A percentile compares a stretch with the other conserved stretches of the same genome.
Conservation (phyloP, 768 basidiomycete genomes). For the Hericium coralloides region DNA sequence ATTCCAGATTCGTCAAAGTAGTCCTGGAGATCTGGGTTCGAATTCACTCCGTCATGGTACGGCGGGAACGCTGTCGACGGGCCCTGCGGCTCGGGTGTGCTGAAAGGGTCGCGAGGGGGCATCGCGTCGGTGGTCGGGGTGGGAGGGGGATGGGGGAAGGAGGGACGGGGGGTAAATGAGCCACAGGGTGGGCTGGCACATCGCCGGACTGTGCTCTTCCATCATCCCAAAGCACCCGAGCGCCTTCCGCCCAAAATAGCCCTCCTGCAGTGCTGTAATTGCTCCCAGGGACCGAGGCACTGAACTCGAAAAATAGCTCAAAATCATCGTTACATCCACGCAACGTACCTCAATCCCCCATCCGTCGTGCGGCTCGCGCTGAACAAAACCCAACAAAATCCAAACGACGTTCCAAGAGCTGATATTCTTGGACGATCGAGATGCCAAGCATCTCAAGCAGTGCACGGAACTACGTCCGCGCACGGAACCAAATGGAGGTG, state of each 20-base stretch:
- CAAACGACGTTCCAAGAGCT: no score
- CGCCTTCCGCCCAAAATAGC: background rate
- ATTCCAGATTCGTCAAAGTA: constrained; percentile 2
- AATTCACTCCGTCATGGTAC: background rate
- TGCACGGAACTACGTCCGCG: no score
- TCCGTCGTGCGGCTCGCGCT: no score
- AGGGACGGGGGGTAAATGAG: background rate
- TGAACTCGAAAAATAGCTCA: no score
- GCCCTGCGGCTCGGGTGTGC: constrained; percentile 1
- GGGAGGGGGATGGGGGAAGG: background rate
- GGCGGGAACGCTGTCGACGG: background rate
- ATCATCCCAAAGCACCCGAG: background rate
- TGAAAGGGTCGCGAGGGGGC: constrained; percentile 5
- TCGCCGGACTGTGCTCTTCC: background rate
- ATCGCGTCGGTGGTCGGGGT: background rate
- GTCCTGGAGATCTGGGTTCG: background rate
- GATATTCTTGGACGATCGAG: no score
- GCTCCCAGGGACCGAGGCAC: background rate
- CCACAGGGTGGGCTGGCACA: background rate
- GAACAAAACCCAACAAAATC: no score
- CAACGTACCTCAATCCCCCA: no score
- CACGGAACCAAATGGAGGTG: no score
- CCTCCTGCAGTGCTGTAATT: background rate
- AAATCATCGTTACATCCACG: no score
- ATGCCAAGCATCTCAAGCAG: no score